Base-by-base conservation (phyloP, 371 early-diverging fungal genomes). In the Circinella umbellata region DNA sequence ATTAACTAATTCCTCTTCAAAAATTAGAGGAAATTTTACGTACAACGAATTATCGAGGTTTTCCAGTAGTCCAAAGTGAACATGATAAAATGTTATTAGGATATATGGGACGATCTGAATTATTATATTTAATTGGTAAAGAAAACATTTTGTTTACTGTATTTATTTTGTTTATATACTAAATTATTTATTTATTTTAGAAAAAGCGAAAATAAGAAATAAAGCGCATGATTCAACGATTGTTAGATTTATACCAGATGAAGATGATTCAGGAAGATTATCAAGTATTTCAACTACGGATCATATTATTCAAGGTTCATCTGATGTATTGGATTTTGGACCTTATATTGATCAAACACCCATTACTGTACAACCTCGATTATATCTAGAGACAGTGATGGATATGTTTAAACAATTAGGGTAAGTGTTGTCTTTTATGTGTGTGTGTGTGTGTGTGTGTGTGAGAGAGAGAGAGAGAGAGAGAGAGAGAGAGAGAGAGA, bases 361-460 rank as follows among this genome's bases (percentile, higher is more conserved):
- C 0, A 87, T 97, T 27, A 90, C 92, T 0, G 92, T 98, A 5
- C 86, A 92, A 37, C 90, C 93, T 3, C 86, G 87, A 54, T 79
- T 92, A n/a, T 88, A 96, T 5, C 81, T 95, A 37, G 99, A 97
- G 69, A 90, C 95, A 0, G 95, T 94, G 0, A 81, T 91, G 72
- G 96, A 97, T 79, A 85, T 98, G 71, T 97, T 98, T 78, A 92
- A 93, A 63, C 94, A 96, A 76, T 79, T 98, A 64, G 98, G 96
- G 87, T 84, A 73, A 69, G 38, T 57, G 38, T 27, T 27, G 27
- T 27, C 27, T 27, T 27, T 27, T 27, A 1, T 27, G 27, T 27
- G 27, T 27, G 27, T 27, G 27, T 27, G 27, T 27, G 27, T 27
- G 27, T 27, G 27, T 27, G 27, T 27, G 1, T 27, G 2, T 27